Conservation (phyloP, 192 early-diverging fungal species). For the Glomus cerebriforme region DNA sequence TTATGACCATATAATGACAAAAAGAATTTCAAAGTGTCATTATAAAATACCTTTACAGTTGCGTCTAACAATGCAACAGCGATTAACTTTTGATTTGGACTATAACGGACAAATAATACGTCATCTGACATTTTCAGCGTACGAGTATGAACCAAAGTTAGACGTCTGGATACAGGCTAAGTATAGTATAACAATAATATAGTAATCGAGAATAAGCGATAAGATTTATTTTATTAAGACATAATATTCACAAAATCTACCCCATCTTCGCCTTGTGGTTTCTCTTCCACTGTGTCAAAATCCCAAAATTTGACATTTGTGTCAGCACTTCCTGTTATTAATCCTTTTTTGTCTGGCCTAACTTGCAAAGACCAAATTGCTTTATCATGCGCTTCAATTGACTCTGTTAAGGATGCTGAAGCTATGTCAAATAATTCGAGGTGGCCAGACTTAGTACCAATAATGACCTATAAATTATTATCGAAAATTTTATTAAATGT, state of each 20-base stretch:
- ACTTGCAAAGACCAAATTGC: slow-evolving; percentile 86
- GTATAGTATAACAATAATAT: no score
- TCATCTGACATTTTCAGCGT: slow-evolving; percentile 96
- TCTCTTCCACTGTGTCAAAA: slow-evolving; percentile 57
- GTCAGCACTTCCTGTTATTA: slow-evolving; percentile 91
- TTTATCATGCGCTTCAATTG: slow-evolving; percentile 89
- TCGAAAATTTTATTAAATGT: background rate
- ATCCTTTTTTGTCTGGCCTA: slow-evolving; percentile 81
- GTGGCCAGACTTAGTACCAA: slow-evolving; percentile 93
- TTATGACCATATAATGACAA: slow-evolving; percentile 97
- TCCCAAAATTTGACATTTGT: slow-evolving; percentile 99
- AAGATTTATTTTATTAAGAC: background rate
- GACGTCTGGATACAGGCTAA: slow-evolving; percentile 49
- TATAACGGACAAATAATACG: slow-evolving; percentile 82
- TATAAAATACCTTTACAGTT: slow-evolving; percentile 97
- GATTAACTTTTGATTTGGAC: slow-evolving; percentile 82
- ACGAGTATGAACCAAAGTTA: slow-evolving; percentile 83
- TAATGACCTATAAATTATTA: slow-evolving; percentile 55
- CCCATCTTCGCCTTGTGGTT: background rate
- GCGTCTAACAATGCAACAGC: slow-evolving; percentile 91
- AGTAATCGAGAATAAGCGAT: background rate
- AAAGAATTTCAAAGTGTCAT: slow-evolving; percentile 96
- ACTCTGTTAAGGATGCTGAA: slow-evolving; percentile 79
- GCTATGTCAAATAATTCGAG: slow-evolving; percentile 91
- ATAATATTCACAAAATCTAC: background rate